phyloP scores from a whole-genome alignment of 805 yeast genomes.

The Starmera caribaea region DNA sequence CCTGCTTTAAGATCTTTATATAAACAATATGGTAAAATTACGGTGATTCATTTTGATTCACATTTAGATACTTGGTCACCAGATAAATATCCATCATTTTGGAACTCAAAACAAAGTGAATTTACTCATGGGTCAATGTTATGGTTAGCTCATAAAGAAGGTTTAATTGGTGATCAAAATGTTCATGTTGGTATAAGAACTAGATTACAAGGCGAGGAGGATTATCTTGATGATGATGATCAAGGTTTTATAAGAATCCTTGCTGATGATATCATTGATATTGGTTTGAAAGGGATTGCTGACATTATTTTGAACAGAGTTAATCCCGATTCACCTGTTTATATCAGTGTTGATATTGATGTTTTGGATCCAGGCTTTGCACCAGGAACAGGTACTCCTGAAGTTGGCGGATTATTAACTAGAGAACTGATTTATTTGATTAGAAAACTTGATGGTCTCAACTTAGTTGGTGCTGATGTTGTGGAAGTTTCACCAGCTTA shows the following conservation, averaged over 20 bases:
- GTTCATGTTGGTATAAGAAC: conserved; percentile 71
- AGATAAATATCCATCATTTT: conserved; percentile 49
- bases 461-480: conserved; percentile 65
- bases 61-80: conserved; percentile 76
- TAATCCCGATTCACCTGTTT: conserved; percentile 59
- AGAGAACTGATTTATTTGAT: conserved; percentile 53
- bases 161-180: conserved; percentile 43
- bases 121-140: conserved; percentile 76
- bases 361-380: conserved; percentile 67
- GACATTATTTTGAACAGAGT: conserved; percentile 39
- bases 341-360: conserved; percentile 71
- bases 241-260: conserved; percentile 64
- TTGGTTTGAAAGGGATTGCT: conserved; percentile 51
- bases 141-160: conserved; percentile 70
- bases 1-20: conserved; percentile 58
- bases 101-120: conserved; percentile 39
- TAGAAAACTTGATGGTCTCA: conserved; percentile 49
- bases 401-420: conserved; percentile 63
- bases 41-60: conserved; percentile 72
- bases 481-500: conserved; percentile 66
- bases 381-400: conserved; percentile 77
- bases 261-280: conserved; percentile 64
- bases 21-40: conserved; percentile 49
- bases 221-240: conserved; percentile 49
- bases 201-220: conserved; percentile 50